phyloP scores from a whole-genome alignment of 192 early-diverging fungal genomes.

The Podila verticillata region DNA sequence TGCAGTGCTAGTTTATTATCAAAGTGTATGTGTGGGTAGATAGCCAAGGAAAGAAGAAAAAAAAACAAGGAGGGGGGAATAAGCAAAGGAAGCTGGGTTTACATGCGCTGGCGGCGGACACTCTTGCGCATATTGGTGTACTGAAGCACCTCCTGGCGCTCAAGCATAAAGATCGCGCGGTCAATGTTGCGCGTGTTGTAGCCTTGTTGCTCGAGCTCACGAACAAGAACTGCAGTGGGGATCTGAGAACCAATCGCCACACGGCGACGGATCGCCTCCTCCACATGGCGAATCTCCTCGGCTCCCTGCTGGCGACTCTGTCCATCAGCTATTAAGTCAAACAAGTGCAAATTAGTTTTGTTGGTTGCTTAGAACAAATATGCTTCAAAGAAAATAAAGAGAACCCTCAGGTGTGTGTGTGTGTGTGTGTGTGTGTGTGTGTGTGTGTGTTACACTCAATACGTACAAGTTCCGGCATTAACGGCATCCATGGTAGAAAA shows the following conservation, averaged over 20 bases:
- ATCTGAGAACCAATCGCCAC: constrained; percentile 89
- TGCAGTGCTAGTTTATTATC: too few species aligned
- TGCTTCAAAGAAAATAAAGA: background rate
- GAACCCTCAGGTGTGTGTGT: background rate
- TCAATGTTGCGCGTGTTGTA: constrained; percentile 59
- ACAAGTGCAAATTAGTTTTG: background rate
- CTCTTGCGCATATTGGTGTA: constrained; percentile 80
- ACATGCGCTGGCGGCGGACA: constrained; percentile 44
- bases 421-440: too few species aligned
- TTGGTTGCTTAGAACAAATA: background rate
- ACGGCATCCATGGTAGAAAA: constrained; percentile 98
- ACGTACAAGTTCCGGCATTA: constrained; percentile 82
- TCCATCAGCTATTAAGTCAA: constrained; percentile 71
- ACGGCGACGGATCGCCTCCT: constrained; percentile 85
- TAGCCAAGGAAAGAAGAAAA: constrained; percentile 1
- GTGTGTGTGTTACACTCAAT: too few species aligned
- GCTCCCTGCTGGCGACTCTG: constrained; percentile 78
- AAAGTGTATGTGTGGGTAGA: too few species aligned
- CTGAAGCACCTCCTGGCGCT: constrained; percentile 82
- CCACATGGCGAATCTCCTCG: constrained; percentile 80
- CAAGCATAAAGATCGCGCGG: constrained; percentile 83
- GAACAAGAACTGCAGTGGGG: constrained; percentile 56
- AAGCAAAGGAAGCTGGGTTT: background rate
- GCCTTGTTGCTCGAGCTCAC: constrained; percentile 57
- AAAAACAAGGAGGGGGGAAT: background rate